phyloP scores from a whole-genome alignment of 2,329 filamentous ascomycete genomes.

The Coccinonectria pachysandricola region DNA sequence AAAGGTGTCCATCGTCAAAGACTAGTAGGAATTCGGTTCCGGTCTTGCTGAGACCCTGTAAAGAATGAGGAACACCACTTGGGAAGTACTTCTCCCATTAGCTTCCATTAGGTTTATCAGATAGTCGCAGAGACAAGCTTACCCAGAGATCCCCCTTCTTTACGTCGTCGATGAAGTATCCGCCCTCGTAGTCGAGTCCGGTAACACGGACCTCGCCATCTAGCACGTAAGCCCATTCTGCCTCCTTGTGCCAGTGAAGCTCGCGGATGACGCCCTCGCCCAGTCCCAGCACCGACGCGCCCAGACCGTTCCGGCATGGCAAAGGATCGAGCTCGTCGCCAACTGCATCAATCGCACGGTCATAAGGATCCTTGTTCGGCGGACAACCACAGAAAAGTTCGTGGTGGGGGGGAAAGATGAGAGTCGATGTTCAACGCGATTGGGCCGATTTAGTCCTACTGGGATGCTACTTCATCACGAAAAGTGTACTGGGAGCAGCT shows the following conservation, averaged over 20 bases:
- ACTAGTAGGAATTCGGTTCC: constrained; percentile 42
- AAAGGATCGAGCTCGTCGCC: constrained; percentile 52
- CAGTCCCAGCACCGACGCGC: constrained; percentile 58
- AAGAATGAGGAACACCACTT: constrained; percentile 64
- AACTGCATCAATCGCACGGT: constrained; percentile 51
- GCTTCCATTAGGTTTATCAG: neutral
- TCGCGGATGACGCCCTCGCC: constrained; percentile 64
- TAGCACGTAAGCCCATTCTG: constrained; percentile 68
- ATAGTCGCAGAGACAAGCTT: too few species aligned
- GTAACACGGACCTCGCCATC: constrained; percentile 62
- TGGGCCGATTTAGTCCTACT: constrained; percentile 61
- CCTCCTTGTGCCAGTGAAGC: constrained; percentile 73
- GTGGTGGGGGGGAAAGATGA: too few species aligned
- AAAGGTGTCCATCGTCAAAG: constrained; percentile 41
- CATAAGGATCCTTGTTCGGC: constrained; percentile 57
- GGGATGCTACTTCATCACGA: constrained; percentile 63
- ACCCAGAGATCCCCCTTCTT: constrained; percentile 60
- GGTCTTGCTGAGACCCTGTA: constrained; percentile 59
- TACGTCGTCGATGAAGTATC: constrained; percentile 68
- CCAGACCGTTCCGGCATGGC: constrained; percentile 53
- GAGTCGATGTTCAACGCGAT: too few species aligned
- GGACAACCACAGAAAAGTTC: too few species aligned
- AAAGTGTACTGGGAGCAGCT: constrained; percentile 36
- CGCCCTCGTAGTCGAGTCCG: constrained; percentile 63
- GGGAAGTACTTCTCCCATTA: constrained; percentile 49